phyloP scores from a whole-genome alignment of 306 rosid species.

The Fagus sylvatica region DNA sequence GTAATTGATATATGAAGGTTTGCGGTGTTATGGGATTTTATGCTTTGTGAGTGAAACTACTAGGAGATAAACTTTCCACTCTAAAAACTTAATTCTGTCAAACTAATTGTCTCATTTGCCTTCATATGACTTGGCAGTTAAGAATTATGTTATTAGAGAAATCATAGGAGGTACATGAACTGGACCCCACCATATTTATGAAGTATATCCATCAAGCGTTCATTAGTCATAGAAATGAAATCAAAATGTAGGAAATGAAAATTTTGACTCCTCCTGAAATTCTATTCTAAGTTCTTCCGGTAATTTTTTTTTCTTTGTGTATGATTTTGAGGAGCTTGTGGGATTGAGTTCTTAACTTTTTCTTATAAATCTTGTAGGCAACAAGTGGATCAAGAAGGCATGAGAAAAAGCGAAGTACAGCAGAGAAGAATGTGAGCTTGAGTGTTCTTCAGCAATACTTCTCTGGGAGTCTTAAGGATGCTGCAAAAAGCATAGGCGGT shows the following conservation, averaged over 20 bases:
- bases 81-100: neutral
- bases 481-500: slow-evolving; percentile 90
- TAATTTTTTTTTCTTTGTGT: slow-evolving; percentile 15
- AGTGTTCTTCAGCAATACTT: slow-evolving; percentile 83
- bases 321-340: slow-evolving; percentile 16
- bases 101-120: neutral
- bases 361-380: slow-evolving; percentile 37
- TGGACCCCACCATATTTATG: neutral
- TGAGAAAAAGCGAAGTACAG: slow-evolving; percentile 58
- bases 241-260: neutral
- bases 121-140: neutral
- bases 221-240: neutral
- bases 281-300: slow-evolving; percentile 16
- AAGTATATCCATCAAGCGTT: neutral
- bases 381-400: slow-evolving; percentile 46
- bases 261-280: neutral
- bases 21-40: neutral
- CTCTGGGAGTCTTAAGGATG: slow-evolving; percentile 94
- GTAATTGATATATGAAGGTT: neutral
- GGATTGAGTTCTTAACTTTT: slow-evolving; percentile 13
- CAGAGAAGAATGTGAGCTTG: slow-evolving; percentile 81
- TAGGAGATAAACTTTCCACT: neutral
- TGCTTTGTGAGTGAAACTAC: neutral
- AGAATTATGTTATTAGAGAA: neutral
- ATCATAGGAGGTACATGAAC: neutral